phyloP scores from a whole-genome alignment of 2,329 filamentous ascomycete species.

The Sporothrix sp. region DNA sequence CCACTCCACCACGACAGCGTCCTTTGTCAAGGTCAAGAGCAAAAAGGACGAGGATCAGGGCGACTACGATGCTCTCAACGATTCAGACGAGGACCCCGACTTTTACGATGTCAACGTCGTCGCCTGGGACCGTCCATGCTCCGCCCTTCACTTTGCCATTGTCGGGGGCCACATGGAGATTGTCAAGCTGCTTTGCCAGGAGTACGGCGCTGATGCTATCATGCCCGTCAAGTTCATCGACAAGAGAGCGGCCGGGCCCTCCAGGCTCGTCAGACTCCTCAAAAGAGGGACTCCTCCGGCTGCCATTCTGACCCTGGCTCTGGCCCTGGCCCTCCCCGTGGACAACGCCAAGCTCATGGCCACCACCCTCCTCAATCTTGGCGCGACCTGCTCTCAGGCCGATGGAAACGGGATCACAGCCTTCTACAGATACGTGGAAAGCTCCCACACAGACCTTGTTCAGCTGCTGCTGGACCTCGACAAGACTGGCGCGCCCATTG shows the following conservation, averaged over 20 bases:
- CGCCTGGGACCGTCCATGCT: slow-evolving; percentile 69
- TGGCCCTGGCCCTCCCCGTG: slow-evolving; percentile 55
- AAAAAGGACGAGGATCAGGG: slow-evolving; percentile 26
- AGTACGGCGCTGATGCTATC: slow-evolving; percentile 69
- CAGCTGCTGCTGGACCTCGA: slow-evolving; percentile 47
- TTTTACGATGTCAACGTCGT: slow-evolving; percentile 68
- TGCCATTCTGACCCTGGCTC: slow-evolving; percentile 58
- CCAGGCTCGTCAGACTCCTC: too few species aligned
- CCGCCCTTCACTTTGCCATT: slow-evolving; percentile 71
- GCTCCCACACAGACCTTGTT: slow-evolving; percentile 37
- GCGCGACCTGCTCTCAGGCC: slow-evolving; percentile 64
- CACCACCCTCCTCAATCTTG: slow-evolving; percentile 54
- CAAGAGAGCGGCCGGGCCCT: too few species aligned
- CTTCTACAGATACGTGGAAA: slow-evolving; percentile 54
- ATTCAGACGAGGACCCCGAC: slow-evolving; percentile 60
- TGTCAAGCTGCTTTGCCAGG: slow-evolving; percentile 57
- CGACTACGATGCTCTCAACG: slow-evolving; percentile 35
- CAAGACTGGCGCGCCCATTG: slow-evolving; percentile 48
- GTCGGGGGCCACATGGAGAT: slow-evolving; percentile 58
- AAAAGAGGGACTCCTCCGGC: slow-evolving; percentile 39
- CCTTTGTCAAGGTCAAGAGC: slow-evolving; percentile 58
- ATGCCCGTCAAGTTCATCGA: slow-evolving; percentile 60
- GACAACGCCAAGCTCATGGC: slow-evolving; percentile 58
- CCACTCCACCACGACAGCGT: slow-evolving; percentile 53
- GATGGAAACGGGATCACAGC: slow-evolving; percentile 55